Conservation (phyloP, 257 asterid genomes). For the Primulina tabacum region DNA sequence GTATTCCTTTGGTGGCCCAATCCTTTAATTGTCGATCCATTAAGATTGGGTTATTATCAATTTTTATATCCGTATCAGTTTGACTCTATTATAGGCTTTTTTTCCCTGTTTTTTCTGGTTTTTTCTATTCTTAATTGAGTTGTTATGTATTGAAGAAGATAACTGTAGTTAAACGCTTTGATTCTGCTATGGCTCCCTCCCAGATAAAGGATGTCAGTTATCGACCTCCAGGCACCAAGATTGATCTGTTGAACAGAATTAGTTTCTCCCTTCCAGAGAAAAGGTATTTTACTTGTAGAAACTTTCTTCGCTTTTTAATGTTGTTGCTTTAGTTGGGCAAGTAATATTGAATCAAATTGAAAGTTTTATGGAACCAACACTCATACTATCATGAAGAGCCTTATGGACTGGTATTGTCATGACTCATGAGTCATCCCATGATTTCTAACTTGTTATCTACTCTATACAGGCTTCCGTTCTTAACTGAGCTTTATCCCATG, state of each 20-base stretch:
- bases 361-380: constrained; percentile 16
- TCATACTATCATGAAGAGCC: constrained; percentile 5
- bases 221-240: constrained; percentile 83
- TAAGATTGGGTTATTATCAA: too few species aligned
- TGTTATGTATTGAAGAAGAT: not conserved
- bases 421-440: constrained; percentile 5
- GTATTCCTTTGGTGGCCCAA: too few species aligned
- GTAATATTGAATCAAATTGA: constrained; percentile 23
- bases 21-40: too few species aligned
- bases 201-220: constrained; percentile 68
- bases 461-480: not conserved
- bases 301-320: constrained; percentile 11
- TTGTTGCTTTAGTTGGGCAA: constrained; percentile 10
- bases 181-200: not conserved
- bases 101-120: too few species aligned
- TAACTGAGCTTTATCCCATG: constrained; percentile 3
- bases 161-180: too few species aligned
- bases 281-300: constrained; percentile 39
- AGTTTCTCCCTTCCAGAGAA: constrained; percentile 72
- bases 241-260: constrained; percentile 61
- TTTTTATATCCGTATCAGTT: too few species aligned
- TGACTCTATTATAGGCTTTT: too few species aligned
- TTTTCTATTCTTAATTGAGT: not conserved
- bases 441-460: constrained; percentile 6
- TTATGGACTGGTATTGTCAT: constrained; percentile 1